phyloP scores from a whole-genome alignment of 768 basidiomycete species.

The Lyophyllum decastes region DNA sequence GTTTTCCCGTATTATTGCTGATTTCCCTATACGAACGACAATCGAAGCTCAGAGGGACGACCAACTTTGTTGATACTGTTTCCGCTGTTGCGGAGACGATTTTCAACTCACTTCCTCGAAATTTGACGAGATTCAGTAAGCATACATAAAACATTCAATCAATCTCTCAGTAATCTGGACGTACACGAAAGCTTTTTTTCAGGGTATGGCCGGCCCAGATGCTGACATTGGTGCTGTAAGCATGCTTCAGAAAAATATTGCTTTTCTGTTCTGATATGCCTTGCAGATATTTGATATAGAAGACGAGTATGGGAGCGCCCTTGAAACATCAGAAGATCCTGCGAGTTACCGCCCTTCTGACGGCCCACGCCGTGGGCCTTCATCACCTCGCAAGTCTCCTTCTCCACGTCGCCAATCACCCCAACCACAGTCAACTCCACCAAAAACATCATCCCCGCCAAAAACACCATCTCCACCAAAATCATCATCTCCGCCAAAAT shows the following conservation, averaged over 20 bases:
- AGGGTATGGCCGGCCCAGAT: constrained; percentile 72
- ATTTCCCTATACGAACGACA: constrained; percentile 90
- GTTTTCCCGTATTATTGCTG: constrained; percentile 77
- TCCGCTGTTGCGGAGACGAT: constrained; percentile 65
- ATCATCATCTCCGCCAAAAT: neutral
- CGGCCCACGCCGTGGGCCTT: constrained; percentile 17
- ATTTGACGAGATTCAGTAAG: constrained; percentile 73
- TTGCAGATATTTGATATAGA: constrained; percentile 77
- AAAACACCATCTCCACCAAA: neutral
- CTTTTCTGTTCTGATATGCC: neutral
- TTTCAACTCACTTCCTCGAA: constrained; percentile 75
- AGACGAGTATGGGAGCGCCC: constrained; percentile 62
- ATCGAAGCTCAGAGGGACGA: constrained; percentile 64
- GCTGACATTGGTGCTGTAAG: constrained; percentile 76
- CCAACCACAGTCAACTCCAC: too few species aligned
- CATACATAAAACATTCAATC: neutral
- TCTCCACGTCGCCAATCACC: neutral
- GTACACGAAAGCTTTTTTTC: constrained; percentile 62
- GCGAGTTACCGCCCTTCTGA: constrained; percentile 23
- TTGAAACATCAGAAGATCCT: constrained; percentile 47
- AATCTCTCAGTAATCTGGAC: neutral
- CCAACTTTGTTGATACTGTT: constrained; percentile 74
- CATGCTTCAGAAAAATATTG: neutral
- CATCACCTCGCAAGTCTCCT: neutral
- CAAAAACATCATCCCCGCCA: too few species aligned